These are phyloP conservation scores for Prunus mongolica DNA, from an alignment of 306 rosid species.

Conservation along the genomic window DNA sequence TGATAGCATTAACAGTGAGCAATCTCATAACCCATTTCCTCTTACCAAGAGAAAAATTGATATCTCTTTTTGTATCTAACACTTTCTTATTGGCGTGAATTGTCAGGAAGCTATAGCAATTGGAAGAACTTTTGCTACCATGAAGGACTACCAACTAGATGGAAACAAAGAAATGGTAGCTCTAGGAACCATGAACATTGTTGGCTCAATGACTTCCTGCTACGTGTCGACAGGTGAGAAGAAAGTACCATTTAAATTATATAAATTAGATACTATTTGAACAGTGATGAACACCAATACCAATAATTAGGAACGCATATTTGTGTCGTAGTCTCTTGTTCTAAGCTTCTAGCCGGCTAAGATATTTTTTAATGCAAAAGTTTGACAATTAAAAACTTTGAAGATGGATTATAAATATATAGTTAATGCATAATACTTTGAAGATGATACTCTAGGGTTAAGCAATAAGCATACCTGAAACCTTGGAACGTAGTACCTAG, in stretches of 20 bases:
- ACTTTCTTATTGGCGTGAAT: neutral
- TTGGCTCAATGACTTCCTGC: conserved; percentile 95
- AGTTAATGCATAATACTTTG: neutral
- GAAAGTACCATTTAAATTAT: neutral
- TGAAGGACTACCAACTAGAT: conserved; percentile 92
- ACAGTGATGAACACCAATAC: neutral
- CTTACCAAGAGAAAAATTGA: conserved; percentile 9
- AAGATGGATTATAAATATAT: neutral
- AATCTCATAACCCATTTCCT: conserved; percentile 20
- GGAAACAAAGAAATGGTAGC: conserved; percentile 99
- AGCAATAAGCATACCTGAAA: neutral
- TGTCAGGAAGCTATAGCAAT: conserved; percentile 89
- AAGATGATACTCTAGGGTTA: neutral
- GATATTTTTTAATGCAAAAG: neutral
- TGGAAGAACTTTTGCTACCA: conserved; percentile 95
- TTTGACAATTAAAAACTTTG: neutral
- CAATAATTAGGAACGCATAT: neutral
- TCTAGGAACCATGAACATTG: conserved; percentile 83
- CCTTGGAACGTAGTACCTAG: neutral
- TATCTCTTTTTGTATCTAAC: conserved; percentile 16
- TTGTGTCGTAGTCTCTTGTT: neutral
- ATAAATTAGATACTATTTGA: neutral
- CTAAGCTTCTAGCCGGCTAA: neutral
- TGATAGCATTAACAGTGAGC: conserved; percentile 88
- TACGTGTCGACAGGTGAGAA: conserved; percentile 94